phyloP scores from a whole-genome alignment of 345 rosid genomes.

The Kernera saxatilis region DNA sequence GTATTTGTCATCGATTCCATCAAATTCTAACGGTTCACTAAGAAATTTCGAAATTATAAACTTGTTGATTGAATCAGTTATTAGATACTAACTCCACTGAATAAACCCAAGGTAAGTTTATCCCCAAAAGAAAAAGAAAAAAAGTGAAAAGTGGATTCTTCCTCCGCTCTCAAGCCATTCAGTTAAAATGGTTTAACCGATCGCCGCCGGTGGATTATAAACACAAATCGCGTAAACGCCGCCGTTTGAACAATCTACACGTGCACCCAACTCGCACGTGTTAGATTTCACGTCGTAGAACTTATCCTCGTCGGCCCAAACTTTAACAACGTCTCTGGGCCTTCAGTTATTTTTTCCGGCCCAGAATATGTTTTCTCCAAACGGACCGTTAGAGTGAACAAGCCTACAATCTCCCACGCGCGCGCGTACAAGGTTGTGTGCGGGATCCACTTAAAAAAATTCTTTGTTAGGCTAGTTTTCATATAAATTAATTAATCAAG shows the following conservation, averaged over 20 bases:
- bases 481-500: too few relatives aligned
- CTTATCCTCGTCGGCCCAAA: slow-evolving; percentile 38
- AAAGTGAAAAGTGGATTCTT: neutral
- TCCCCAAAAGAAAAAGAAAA: neutral
- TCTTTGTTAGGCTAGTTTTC: too few relatives aligned
- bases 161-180: neutral
- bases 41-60: neutral
- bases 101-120: slow-evolving; percentile 4
- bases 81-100: neutral
- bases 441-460: too few relatives aligned
- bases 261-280: slow-evolving; percentile 46
- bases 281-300: slow-evolving; percentile 29
- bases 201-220: slow-evolving; percentile 31
- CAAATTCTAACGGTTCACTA: neutral
- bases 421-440: too few relatives aligned
- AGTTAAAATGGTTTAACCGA: neutral
- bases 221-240: slow-evolving; percentile 35
- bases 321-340: slow-evolving; percentile 26
- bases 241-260: slow-evolving; percentile 29
- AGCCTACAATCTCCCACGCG: slow-evolving; percentile 37
- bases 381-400: slow-evolving; percentile 39
- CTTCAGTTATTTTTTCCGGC: slow-evolving; percentile 33
- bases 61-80: neutral
- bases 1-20: slow-evolving; percentile 2
- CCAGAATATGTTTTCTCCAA: slow-evolving; percentile 59